phyloP scores from a whole-genome alignment of 1,139 yeast genomes.

The Eremothecium sinecaudum region DNA sequence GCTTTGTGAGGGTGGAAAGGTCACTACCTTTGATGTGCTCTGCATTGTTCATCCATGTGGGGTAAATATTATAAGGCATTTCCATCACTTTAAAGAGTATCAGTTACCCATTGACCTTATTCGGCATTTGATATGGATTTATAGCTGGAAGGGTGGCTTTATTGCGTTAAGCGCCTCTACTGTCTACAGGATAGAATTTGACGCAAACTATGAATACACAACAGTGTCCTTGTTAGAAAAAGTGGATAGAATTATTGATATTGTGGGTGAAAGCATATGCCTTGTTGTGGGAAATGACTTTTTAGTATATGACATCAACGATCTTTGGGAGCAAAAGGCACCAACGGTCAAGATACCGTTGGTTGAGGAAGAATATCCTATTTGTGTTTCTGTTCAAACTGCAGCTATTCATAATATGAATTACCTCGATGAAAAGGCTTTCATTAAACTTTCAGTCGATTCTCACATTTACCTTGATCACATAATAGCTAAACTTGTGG shows the following conservation, averaged over 20 bases:
- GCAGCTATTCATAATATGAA: constrained; percentile 25
- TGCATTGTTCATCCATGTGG: constrained; percentile 22
- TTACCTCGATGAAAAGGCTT: constrained; percentile 15
- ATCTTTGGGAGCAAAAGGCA: constrained; percentile 19
- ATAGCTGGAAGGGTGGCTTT: constrained; percentile 20
- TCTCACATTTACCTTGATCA: constrained; percentile 27
- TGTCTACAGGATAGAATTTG: constrained; percentile 15
- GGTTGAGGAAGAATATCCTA: constrained; percentile 26
- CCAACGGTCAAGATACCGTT: constrained; percentile 14
- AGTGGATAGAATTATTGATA: constrained; percentile 26
- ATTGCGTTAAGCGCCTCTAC: constrained; percentile 17
- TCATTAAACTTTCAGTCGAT: constrained; percentile 18
- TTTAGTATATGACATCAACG: constrained; percentile 16
- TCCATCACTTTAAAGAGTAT: constrained; percentile 19
- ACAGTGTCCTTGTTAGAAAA: constrained; percentile 14
- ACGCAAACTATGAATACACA: constrained; percentile 14
- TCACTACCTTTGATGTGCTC: constrained; percentile 22
- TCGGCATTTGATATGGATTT: constrained; percentile 20
- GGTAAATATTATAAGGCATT: constrained; percentile 19
- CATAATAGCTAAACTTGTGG: constrained; percentile 17
- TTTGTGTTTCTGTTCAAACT: constrained; percentile 22
- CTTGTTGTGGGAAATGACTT: constrained; percentile 17
- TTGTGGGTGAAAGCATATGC: constrained; percentile 19
- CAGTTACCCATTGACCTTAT: constrained; percentile 12
- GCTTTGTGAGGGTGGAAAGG: constrained; percentile 10